Evolutionary conservation across 345 rosid species (phyloP).

Genomic region (Hibiscus mutabilis): DNA sequence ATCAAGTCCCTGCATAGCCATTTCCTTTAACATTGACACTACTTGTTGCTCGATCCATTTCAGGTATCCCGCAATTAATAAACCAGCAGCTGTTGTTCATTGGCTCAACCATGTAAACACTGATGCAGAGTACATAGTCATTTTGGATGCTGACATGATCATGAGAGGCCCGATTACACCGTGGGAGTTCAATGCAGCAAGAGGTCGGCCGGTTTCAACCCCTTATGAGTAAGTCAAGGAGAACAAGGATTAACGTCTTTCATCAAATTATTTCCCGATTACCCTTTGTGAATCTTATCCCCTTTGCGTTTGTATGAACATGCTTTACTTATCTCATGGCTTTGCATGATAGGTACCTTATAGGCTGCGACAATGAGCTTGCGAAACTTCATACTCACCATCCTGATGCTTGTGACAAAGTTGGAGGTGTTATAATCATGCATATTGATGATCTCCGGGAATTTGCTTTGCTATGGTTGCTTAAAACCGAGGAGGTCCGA

Average conservation of each 20-base stretch:
- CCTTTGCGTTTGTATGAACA: not conserved
- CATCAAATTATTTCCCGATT: not conserved
- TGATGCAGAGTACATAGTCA: constrained; percentile 85
- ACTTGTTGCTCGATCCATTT: constrained; percentile 11
- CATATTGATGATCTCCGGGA: constrained; percentile 89
- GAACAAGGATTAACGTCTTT: not conserved
- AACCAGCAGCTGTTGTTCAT: constrained; percentile 95
- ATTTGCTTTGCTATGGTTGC: constrained; percentile 85
- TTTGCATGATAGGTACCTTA: constrained; percentile 62
- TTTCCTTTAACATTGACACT: not conserved
- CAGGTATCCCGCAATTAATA: constrained; percentile 99
- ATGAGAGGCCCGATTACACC: constrained; percentile 94
- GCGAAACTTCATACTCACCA: constrained; percentile 85
- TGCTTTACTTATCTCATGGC: constrained; percentile 5
- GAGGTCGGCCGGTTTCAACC: constrained; percentile 91
- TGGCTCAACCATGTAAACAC: constrained; percentile 88
- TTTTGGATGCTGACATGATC: constrained; percentile 98
- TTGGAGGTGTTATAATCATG: constrained; percentile 96
- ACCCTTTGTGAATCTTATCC: not conserved
- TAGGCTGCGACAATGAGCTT: constrained; percentile 90
- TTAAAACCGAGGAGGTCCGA: constrained; percentile 89
- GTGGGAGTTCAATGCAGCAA: constrained; percentile 88
- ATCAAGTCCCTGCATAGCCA: not conserved
- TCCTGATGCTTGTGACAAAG: constrained; percentile 93
- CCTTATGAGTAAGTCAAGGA: constrained; percentile 74